phyloP scores from a whole-genome alignment of 768 basidiomycete species.

The Leccinum barrowsii region DNA sequence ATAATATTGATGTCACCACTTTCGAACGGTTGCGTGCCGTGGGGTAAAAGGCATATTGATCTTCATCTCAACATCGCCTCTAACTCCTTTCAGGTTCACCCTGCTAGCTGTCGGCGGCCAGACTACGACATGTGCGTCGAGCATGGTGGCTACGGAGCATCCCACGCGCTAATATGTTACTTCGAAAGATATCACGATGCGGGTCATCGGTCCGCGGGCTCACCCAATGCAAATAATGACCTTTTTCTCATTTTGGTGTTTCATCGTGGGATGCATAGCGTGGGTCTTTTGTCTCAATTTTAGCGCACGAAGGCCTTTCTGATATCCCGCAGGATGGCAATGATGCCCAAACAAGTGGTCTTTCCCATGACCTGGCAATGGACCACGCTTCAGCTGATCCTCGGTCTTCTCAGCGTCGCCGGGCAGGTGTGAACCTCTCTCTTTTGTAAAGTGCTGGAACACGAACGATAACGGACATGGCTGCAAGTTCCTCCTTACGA shows the following conservation, averaged over 20 bases:
- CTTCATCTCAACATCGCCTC: background rate
- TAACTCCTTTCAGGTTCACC: constrained; percentile 42
- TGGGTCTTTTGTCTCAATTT: background rate
- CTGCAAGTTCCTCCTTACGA: constrained; percentile 46
- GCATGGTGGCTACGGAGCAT: background rate
- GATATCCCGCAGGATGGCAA: constrained; percentile 9
- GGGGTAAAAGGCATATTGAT: constrained; percentile 34
- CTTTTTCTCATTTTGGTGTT: constrained; percentile 61
- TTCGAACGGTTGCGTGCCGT: constrained; percentile 56
- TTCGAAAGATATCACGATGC: constrained; percentile 44
- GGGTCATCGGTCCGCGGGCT: constrained; percentile 73
- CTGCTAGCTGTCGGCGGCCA: constrained; percentile 64
- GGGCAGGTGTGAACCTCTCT: constrained; percentile 14
- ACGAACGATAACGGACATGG: background rate
- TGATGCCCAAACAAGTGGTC: constrained; percentile 5
- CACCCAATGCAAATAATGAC: constrained; percentile 69
- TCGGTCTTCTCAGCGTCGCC: constrained; percentile 14
- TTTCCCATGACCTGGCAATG: constrained; percentile 20
- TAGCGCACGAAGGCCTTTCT: background rate
- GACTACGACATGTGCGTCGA: constrained; percentile 64
- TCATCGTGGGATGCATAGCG: constrained; percentile 23
- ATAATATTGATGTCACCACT: constrained; percentile 11
- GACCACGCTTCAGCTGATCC: constrained; percentile 9
- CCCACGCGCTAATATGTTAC: background rate
- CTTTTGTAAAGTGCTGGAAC: background rate